Evolutionary conservation across 108 stramenopile species (phyloP).

Genomic region (Nitzschia putrida): DNA sequence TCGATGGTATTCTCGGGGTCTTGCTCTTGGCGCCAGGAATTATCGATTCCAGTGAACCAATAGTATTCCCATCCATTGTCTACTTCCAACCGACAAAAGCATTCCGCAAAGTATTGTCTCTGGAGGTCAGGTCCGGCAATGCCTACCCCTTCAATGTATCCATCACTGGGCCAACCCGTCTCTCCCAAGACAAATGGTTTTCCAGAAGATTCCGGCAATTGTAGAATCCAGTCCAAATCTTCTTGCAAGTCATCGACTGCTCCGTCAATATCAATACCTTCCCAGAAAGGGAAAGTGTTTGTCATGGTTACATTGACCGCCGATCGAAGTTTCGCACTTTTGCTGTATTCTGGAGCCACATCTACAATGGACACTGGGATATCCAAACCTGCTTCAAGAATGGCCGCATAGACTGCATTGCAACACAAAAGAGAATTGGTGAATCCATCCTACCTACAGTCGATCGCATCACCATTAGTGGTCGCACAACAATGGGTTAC

Average conservation of each 20-base stretch:
- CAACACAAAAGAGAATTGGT: background rate
- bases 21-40: constrained; percentile 34
- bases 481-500: background rate
- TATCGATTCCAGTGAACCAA: constrained; percentile 41
- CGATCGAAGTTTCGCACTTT: constrained; percentile 3
- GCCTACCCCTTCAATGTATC: constrained; percentile 25
- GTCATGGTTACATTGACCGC: constrained; percentile 30
- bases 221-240: constrained; percentile 23
- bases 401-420: background rate
- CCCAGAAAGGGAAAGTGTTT: constrained; percentile 45
- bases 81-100: constrained; percentile 19
- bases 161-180: constrained; percentile 45
- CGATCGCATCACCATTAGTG: background rate
- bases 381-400: constrained; percentile 3
- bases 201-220: constrained; percentile 6
- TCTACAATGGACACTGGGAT: constrained; percentile 42
- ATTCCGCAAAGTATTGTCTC: constrained; percentile 29
- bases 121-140: constrained; percentile 30
- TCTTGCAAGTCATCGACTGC: constrained; percentile 22
- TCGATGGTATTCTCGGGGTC: constrained; percentile 37
- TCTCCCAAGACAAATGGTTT: constrained; percentile 39
- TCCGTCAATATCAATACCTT: constrained; percentile 17
- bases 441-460: background rate
- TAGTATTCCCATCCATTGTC: constrained; percentile 34
- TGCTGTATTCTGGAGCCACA: constrained; percentile 31